Evolutionary conservation across 2,329 filamentous ascomycete genomes (phyloP).

Genomic region (Cytospora chrysosperma): DNA sequence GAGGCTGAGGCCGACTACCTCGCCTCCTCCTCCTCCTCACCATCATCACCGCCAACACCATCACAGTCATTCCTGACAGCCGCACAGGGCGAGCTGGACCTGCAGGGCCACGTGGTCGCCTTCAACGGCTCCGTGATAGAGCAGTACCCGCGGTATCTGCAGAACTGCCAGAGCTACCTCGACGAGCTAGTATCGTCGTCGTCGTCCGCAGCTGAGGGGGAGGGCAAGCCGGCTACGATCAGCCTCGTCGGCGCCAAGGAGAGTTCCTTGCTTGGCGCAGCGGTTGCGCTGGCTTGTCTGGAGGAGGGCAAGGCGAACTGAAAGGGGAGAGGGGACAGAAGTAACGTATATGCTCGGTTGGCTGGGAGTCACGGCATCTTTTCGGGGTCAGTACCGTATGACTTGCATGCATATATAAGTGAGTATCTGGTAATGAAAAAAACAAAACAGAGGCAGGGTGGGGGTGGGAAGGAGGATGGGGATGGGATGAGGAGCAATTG

Average conservation of each 20-base stretch:
- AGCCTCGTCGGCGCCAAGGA: slow-evolving; percentile 68
- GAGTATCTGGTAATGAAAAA: not conserved
- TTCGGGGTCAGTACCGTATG: not conserved
- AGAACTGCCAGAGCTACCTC: slow-evolving; percentile 61
- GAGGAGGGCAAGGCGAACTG: slow-evolving; percentile 28
- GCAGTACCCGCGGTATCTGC: slow-evolving; percentile 69
- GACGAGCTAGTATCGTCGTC: slow-evolving; percentile 50
- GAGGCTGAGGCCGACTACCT: slow-evolving; percentile 51
- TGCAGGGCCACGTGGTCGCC: slow-evolving; percentile 58
- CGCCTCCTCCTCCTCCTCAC: not conserved
- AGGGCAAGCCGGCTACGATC: slow-evolving; percentile 41
- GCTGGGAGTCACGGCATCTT: not conserved
- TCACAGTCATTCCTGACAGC: slow-evolving; percentile 40
- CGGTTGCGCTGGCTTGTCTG: slow-evolving; percentile 62
- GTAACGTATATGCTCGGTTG: too few species aligned
- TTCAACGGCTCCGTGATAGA: slow-evolving; percentile 81
- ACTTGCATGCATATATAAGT: not conserved
- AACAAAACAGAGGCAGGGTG: too few species aligned
- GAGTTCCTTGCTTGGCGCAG: slow-evolving; percentile 73
- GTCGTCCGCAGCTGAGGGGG: slow-evolving; percentile 35
- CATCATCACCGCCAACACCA: not conserved
- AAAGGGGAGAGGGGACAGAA: not conserved
- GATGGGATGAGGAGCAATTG: not conserved
- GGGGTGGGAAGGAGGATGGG: too few species aligned
- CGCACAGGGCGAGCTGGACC: slow-evolving; percentile 44